Conservation (phyloP, 208 protist species). For the Leishmania amazonensis region DNA sequence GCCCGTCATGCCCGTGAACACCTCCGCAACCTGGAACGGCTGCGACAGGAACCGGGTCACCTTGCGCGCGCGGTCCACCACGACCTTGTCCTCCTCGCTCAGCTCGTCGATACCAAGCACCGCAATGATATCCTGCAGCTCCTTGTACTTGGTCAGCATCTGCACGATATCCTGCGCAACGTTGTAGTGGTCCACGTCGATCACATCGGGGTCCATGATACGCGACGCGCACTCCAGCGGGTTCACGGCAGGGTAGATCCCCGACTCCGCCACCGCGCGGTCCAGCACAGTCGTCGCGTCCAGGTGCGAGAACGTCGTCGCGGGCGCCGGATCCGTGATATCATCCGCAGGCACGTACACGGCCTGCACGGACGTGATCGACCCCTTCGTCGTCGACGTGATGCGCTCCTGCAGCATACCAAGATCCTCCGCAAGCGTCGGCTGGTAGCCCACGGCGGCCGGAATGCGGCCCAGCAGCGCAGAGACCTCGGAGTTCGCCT, state of each 20-base stretch:
- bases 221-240: conserved; percentile 98
- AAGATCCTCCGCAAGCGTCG: conserved; percentile 98
- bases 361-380: conserved; percentile 96
- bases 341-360: conserved; percentile 99
- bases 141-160: conserved; percentile 98
- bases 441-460: conserved; percentile 99
- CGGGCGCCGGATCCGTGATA: conserved; percentile 98
- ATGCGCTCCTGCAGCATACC: conserved; percentile 98
- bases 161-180: conserved; percentile 96
- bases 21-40: conserved; percentile 97
- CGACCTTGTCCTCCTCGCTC: conserved; percentile 98
- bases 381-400: conserved; percentile 97
- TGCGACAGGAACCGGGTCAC: conserved; percentile 96
- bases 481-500: conserved; percentile 98
- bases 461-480: conserved; percentile 98
- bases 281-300: conserved; percentile 98
- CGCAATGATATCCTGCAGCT: conserved; percentile 99
- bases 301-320: conserved; percentile 98
- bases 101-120: conserved; percentile 99
- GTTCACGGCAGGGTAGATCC: conserved; percentile 99
- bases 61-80: conserved; percentile 95
- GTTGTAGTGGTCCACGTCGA: conserved; percentile 97
- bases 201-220: conserved; percentile 97
- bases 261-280: conserved; percentile 96
- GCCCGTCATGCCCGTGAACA: conserved; percentile 97